These are phyloP conservation scores for Chlamydomonas urium DNA, from an alignment of 139 green algal species.

Conservation along the genomic window DNA sequence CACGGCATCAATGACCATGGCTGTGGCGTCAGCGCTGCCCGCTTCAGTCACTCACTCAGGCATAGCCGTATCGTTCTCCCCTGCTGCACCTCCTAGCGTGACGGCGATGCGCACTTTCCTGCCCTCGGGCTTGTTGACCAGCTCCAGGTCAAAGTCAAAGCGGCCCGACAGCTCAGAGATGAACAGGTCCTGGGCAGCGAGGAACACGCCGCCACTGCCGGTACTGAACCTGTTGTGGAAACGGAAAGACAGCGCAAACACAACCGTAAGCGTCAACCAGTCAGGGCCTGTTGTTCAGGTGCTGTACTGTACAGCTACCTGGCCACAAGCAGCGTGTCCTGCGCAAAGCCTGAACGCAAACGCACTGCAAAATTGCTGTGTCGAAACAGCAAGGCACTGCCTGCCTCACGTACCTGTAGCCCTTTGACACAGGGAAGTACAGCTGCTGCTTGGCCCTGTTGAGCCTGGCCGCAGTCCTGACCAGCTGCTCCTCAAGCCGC, in stretches of 20 bases:
- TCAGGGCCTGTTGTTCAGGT: too few species aligned
- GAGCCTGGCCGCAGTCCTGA: conserved; percentile 34
- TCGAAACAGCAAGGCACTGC: too few species aligned
- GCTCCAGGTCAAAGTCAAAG: conserved; percentile 28
- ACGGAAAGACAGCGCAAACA: background rate
- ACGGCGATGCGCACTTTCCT: background rate
- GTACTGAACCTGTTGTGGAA: conserved; percentile 55
- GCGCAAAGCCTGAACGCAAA: too few species aligned
- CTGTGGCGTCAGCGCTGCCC: too few species aligned
- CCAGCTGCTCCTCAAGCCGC: conserved; percentile 47
- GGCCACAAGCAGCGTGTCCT: too few species aligned
- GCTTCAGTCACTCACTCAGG: too few species aligned
- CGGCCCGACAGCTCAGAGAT: conserved; percentile 57
- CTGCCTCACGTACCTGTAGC: conserved; percentile 75
- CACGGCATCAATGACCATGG: too few species aligned
- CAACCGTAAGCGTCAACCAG: too few species aligned
- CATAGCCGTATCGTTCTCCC: too few species aligned
- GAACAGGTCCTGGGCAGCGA: conserved; percentile 64
- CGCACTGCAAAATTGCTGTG: too few species aligned
- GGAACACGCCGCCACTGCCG: conserved; percentile 63
- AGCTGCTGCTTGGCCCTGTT: conserved; percentile 62
- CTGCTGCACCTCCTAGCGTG: too few species aligned
- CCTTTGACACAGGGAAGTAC: conserved; percentile 65
- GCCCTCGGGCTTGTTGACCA: background rate
- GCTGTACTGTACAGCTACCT: too few species aligned